Evolutionary conservation across 2,329 filamentous ascomycete genomes (phyloP), one percentile per base, ranked within the genome.

Genomic region (Colletotrichum agaves): DNA sequence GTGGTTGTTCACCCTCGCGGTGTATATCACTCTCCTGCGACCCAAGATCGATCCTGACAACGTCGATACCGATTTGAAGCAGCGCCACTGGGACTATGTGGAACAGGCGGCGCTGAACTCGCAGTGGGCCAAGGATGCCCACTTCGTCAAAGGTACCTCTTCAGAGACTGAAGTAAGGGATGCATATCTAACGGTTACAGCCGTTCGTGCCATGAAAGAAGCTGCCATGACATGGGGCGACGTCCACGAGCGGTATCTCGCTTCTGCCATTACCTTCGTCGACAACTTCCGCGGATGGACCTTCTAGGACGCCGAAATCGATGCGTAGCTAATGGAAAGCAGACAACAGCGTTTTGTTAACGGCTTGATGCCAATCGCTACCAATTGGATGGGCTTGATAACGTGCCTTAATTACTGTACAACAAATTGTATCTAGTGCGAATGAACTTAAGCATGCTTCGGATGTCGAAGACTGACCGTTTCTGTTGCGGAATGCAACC

Each of bases 1-100:
- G 94, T 97, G 93, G 92, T 81, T 99, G 5, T 86, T 97, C 46
- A 88, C 91, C 0, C 78, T 98, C 46, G 87, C 89, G 0, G 87
- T 94, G 11, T 98, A 96, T 75, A 88, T 97, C 60, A 81, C 89
- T 2, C 90, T 93, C 74, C 81, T 91, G 27, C 86, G 95, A 19
- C 96, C 94, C 0, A 81, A 84, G 65, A 88, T 97, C 63, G 86
- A 91, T 61, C 81, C 87, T n/a, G 86, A 90, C 63, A 84, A 86
- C 31, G 85, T 96, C 64, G 82, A 84, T 5, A 83, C 85, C 46
- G 88, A 93, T 49, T 73, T 88, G n/a, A 84, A 87, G 43, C 87
- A 83, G 1, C 89, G 89, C 73, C 84, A 87, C 56, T 99, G 96
- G 96, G 86, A 88, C 5, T 92, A 92, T 78, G 91, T 95, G 5